These are phyloP conservation scores for Metschnikowia kunwiensis DNA, from an alignment of 805 yeast species.

Conservation along the genomic window DNA sequence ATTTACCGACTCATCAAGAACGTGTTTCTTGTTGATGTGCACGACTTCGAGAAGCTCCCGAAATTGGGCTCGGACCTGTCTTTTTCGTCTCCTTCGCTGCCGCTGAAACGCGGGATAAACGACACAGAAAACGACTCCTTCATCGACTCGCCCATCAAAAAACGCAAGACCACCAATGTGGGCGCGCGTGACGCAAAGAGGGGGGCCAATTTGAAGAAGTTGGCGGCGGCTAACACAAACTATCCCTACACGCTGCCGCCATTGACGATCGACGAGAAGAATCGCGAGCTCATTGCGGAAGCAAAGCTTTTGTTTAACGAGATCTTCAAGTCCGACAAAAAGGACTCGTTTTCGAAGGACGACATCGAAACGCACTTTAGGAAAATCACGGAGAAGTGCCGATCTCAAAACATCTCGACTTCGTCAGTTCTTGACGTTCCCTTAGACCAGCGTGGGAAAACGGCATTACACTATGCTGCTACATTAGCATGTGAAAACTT, in stretches of 20 bases:
- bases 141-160: constrained; percentile 39
- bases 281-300: constrained; percentile 30
- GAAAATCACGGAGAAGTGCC: constrained; percentile 20
- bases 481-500: constrained; percentile 37
- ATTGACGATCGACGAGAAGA: constrained; percentile 26
- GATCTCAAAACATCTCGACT: constrained; percentile 7
- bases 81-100: neutral
- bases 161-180: constrained; percentile 27
- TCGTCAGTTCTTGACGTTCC: constrained; percentile 30
- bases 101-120: constrained; percentile 3
- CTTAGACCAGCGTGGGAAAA: constrained; percentile 38
- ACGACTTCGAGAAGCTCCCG: constrained; percentile 40
- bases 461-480: constrained; percentile 43
- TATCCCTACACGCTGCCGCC: constrained; percentile 51
- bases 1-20: constrained; percentile 36
- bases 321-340: constrained; percentile 34
- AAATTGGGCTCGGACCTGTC: constrained; percentile 6
- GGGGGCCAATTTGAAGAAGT: constrained; percentile 4
- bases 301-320: constrained; percentile 33
- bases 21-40: constrained; percentile 43
- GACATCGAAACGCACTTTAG: constrained; percentile 28
- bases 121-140: constrained; percentile 22
- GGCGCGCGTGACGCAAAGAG: too few species aligned
- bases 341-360: constrained; percentile 15
- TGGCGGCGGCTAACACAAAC: constrained; percentile 35